Evolutionary conservation across 2,329 filamentous ascomycete species (phyloP).

Genomic region (Trichoderma sp.): DNA sequence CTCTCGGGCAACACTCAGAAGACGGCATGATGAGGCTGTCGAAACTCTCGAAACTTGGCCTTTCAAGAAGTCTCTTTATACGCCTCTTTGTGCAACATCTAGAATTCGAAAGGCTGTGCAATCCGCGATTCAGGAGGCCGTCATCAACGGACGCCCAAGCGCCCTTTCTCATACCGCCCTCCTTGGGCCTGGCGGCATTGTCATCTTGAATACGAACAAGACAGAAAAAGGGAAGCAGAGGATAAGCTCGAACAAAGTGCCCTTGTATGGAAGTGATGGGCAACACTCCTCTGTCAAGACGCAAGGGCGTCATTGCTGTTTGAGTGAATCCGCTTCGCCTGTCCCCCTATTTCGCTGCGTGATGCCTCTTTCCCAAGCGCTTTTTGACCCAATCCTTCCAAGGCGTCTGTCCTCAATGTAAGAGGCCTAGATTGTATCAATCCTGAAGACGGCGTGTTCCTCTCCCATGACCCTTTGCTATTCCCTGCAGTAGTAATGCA

Average conservation of each 20-base stretch:
- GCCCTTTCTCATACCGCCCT: constrained; percentile 1
- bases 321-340: too few species aligned
- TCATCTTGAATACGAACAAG: background rate
- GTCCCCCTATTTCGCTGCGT: too few species aligned
- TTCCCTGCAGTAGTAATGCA: background rate
- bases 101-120: background rate
- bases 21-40: background rate
- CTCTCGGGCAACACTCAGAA: background rate
- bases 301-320: too few species aligned
- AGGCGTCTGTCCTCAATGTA: too few species aligned
- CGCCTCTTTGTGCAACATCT: background rate
- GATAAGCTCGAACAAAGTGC: constrained; percentile 15
- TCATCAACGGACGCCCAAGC: background rate
- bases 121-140: background rate
- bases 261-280: constrained; percentile 7
- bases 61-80: background rate
- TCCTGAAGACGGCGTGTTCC: too few species aligned
- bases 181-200: background rate
- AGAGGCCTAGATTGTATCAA: too few species aligned
- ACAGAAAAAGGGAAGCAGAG: background rate
- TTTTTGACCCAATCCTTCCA: too few species aligned
- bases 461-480: too few species aligned
- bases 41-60: background rate
- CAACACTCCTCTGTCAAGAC: background rate
- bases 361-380: too few species aligned